Evolutionary conservation across 2,329 filamentous ascomycete species (phyloP).

Genomic region (Fusarium annulatum): DNA sequence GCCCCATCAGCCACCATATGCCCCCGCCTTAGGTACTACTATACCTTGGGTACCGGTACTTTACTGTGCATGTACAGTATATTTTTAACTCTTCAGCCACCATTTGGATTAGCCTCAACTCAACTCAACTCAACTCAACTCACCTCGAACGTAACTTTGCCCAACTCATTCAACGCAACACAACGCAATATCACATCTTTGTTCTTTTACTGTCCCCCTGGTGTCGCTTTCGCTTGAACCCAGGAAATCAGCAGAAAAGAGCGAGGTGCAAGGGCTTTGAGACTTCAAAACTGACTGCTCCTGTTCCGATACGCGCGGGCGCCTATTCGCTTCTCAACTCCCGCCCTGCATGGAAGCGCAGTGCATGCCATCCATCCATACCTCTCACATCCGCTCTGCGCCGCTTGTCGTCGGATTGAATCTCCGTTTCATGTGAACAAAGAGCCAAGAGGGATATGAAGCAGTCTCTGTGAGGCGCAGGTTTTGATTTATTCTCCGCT

Average conservation of each 20-base stretch:
- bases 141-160: slow-evolving; percentile 8
- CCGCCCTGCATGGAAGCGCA: slow-evolving; percentile 24
- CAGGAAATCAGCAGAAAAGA: not conserved
- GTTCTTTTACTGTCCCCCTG: not conserved
- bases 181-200: slow-evolving; percentile 10
- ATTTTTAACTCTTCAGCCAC: slow-evolving; percentile 39
- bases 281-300: not conserved
- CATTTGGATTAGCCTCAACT: slow-evolving; percentile 28
- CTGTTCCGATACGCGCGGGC: slow-evolving; percentile 26
- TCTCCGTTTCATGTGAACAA: slow-evolving; percentile 21
- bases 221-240: not conserved
- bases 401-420: slow-evolving; percentile 28
- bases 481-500: not conserved
- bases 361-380: slow-evolving; percentile 4
- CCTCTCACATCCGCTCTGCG: slow-evolving; percentile 13
- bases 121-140: slow-evolving; percentile 1
- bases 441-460: not conserved
- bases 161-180: slow-evolving; percentile 12
- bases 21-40: slow-evolving; percentile 20
- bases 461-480: slow-evolving; percentile 22
- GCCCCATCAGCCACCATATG: slow-evolving; percentile 22
- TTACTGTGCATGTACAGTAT: slow-evolving; percentile 31
- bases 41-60: slow-evolving; percentile 1
- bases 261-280: not conserved
- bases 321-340: slow-evolving; percentile 30